Percentiles rank a stretch among this genome's conserved stretches.
phyloP scores from a whole-genome alignment of 2,329 filamentous ascomycete species.

The Diplodia scrobiculata region DNA sequence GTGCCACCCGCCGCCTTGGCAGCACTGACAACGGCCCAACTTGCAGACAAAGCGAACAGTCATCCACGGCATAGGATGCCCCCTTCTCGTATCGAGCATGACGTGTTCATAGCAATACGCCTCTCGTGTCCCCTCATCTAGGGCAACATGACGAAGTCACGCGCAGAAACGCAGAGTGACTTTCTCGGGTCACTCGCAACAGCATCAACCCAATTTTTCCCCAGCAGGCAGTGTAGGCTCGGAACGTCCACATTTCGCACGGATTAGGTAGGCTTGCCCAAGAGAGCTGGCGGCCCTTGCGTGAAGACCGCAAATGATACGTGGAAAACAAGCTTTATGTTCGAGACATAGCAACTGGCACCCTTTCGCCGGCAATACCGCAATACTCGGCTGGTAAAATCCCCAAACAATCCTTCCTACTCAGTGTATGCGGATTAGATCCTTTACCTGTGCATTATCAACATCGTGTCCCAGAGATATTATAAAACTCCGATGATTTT shows the following conservation, averaged over 20 bases:
- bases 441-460: too few species aligned
- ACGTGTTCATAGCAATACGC: background rate
- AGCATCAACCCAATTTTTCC: background rate
- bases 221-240: background rate
- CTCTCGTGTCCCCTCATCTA: background rate
- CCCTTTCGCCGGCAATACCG: constrained; percentile 31
- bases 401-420: too few species aligned
- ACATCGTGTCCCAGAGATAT: too few species aligned
- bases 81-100: too few species aligned
- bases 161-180: background rate
- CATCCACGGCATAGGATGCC: background rate
- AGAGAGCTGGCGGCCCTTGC: background rate
- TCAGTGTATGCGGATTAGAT: too few species aligned
- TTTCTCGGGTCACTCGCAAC: too few species aligned
- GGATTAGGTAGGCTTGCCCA: background rate
- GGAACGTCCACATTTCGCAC: background rate
- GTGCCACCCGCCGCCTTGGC: constrained; percentile 8
- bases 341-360: constrained; percentile 34
- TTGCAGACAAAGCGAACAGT: background rate
- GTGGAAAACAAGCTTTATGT: background rate
- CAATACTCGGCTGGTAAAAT: too few species aligned
- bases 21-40: constrained; percentile 2
- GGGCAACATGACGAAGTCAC: background rate
- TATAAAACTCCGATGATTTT: too few species aligned
- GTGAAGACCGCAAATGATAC: background rate